Evolutionary conservation across 805 yeast species (phyloP), one percentile per base, ranked within the genome.

Genomic region (Barnettozyma botsteinii): DNA sequence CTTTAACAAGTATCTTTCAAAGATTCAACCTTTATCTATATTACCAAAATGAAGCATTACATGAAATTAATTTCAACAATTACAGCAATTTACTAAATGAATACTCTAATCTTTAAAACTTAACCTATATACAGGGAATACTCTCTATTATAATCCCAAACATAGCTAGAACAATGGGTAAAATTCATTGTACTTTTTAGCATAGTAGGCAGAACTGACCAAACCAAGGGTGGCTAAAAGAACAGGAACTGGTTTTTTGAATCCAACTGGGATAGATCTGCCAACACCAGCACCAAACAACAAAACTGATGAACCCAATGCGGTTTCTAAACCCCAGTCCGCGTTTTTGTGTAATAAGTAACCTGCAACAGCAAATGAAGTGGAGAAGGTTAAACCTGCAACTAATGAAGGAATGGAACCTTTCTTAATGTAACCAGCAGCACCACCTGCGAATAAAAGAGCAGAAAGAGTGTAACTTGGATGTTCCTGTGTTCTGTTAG

Each of bases 281-380:
- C 78, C 74, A n/a, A 82, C 50, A 22, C 94, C 88, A 8, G 91
- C 89, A 30, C 72, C 72, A 10, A 82, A 60, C 51, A 89, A 70
- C 14, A 84, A 54, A 2, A 77, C 51, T 5, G 94, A 81, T 2
- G 89, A 74, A 11, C 79, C 82, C 40, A 88, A 64, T 0, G 96
- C 95, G 14, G 83, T 58, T 57, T 85, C 89, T 48, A 89, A 70
- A 32, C 96, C 96, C 62, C 75, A 76, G 56, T 85, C 88, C 45
- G 77, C 79, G 57, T 86, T 85, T 40, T 79, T 65, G 48, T 75
- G 72, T 46, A 87, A 65, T 49, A 89, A 69, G 61, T 86, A 85
- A 14, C 95, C 91, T 3, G 87, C 80, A 42, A 67, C 56, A n/a
- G 82, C 84, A 56, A 73, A 84, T 21, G 77, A 55, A 3, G 73